phyloP scores from a whole-genome alignment of 2,329 filamentous ascomycete species.

The Ophiocordyceps camponoti-floridani region DNA sequence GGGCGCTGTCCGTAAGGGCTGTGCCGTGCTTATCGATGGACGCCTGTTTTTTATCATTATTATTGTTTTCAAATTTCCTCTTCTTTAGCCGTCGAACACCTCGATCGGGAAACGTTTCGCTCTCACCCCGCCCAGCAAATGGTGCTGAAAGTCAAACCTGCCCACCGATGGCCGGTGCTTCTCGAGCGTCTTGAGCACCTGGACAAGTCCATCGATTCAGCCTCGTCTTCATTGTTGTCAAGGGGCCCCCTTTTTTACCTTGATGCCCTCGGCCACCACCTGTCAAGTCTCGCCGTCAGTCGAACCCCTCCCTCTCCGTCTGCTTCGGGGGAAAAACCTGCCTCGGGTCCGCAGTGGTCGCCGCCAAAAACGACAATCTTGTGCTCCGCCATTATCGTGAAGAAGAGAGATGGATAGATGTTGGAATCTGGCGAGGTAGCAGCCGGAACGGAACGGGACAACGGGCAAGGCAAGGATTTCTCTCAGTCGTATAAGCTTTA shows the following conservation, averaged over 20 bases:
- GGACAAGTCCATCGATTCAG: not conserved
- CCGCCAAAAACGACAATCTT: slow-evolving; percentile 70
- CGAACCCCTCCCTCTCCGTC: too few relatives aligned
- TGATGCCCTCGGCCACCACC: slow-evolving; percentile 73
- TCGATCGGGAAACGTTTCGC: too few relatives aligned
- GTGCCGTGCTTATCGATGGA: slow-evolving; percentile 72
- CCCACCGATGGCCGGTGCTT: slow-evolving; percentile 46
- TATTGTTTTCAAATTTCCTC: too few relatives aligned
- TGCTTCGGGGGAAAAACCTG: not conserved
- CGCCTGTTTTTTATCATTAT: slow-evolving; percentile 32
- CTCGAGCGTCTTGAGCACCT: slow-evolving; percentile 60
- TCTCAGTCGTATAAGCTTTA: too few relatives aligned
- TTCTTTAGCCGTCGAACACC: too few relatives aligned
- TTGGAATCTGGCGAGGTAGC: too few relatives aligned
- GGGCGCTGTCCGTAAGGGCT: slow-evolving; percentile 67
- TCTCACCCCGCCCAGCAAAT: slow-evolving; percentile 82
- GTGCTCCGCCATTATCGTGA: slow-evolving; percentile 56
- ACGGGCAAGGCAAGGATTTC: too few relatives aligned
- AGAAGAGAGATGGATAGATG: too few relatives aligned
- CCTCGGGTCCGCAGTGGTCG: slow-evolving; percentile 78
- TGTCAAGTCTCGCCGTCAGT: too few relatives aligned
- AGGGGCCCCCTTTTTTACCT: slow-evolving; percentile 36
- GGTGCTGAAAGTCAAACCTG: slow-evolving; percentile 79
- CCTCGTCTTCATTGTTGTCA: not conserved
- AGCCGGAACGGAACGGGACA: too few relatives aligned